Conservation (phyloP, 352 stramenopile genomes). For the Aphanomyces cochlioides region DNA sequence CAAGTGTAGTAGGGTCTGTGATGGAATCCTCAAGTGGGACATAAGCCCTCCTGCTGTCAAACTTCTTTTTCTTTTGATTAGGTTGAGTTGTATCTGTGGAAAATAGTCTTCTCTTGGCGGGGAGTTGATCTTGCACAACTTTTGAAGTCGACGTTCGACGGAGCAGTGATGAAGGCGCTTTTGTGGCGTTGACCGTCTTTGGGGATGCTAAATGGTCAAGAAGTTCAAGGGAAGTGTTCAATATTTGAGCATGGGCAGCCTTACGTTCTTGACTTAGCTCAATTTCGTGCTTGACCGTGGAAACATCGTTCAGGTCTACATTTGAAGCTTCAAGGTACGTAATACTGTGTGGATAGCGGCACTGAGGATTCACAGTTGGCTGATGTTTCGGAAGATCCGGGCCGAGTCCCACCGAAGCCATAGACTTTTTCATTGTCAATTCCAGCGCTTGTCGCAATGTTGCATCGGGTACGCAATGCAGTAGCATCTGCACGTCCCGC, state of each 20-base stretch:
- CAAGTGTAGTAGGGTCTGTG: neutral
- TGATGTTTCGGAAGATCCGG: neutral
- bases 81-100: too few relatives aligned
- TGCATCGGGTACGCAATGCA: neutral
- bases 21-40: slow-evolving; percentile 20
- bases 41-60: neutral
- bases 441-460: neutral
- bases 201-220: neutral
- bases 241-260: neutral
- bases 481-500: slow-evolving; percentile 16
- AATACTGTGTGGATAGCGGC: neutral
- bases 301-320: neutral
- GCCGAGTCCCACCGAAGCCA: slow-evolving; percentile 3
- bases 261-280: neutral
- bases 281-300: neutral
- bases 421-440: neutral
- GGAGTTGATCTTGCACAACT: neutral
- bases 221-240: neutral
- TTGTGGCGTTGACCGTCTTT: neutral
- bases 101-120: too few relatives aligned
- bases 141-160: neutral
- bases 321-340: neutral
- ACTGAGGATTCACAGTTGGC: too few relatives aligned
- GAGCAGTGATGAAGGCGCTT: slow-evolving; percentile 13
- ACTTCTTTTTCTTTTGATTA: neutral